Conservation (phyloP, 441 rosid genomes). For the Adansonia grandidieri region DNA sequence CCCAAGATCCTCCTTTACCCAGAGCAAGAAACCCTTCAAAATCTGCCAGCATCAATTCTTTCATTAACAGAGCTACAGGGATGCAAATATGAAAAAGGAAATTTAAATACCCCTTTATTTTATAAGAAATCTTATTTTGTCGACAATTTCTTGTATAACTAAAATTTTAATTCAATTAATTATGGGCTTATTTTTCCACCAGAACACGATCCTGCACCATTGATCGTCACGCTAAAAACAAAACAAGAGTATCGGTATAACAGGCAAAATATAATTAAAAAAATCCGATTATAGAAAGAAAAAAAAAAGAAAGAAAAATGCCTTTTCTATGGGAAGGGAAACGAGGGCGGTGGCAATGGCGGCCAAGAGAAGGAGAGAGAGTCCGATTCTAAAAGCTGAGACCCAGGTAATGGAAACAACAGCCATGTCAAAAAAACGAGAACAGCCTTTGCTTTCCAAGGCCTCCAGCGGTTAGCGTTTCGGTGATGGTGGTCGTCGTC, state of each 20-base stretch:
- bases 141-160: not conserved
- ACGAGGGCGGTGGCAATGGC: constrained; percentile 1
- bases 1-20: constrained; percentile 12
- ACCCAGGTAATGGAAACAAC: constrained; percentile 10
- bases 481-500: not conserved
- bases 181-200: not conserved
- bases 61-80: not conserved
- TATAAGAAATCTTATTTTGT: too few relatives aligned
- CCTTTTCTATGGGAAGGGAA: constrained; percentile 8
- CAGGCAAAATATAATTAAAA: not conserved
- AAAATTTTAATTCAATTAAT: not conserved
- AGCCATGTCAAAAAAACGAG: not conserved
- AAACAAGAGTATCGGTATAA: not conserved
- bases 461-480: not conserved
- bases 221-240: not conserved
- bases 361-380: constrained; percentile 10
- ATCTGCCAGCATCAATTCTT: not conserved
- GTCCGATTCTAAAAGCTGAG: constrained; percentile 13
- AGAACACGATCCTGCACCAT: not conserved
- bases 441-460: constrained; percentile 1
- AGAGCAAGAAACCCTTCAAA: not conserved
- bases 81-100: not conserved
- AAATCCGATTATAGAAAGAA: too few relatives aligned
- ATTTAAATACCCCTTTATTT: too few relatives aligned
- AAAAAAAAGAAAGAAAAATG: not conserved